Evolutionary conservation across 2,329 filamentous ascomycete genomes (phyloP), one percentile per base, ranked within the genome.

Genomic region (Basipetospora chlamydospora): DNA sequence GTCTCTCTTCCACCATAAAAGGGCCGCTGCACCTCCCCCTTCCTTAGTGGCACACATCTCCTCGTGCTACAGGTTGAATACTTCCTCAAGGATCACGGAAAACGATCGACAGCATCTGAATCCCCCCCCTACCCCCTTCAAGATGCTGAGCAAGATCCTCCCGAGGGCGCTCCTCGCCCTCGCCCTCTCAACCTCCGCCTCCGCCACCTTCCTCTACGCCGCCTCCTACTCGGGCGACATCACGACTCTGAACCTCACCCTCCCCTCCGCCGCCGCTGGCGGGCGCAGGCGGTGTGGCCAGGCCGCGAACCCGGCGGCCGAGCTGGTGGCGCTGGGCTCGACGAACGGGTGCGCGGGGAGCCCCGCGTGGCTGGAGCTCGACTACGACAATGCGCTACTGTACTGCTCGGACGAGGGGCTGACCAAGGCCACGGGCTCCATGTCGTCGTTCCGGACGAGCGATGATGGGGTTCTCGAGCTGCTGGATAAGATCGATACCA

Each of bases 361-460:
- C 41, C 68, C 75, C 5, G 67, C 71, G 9, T 80, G 75, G 73
- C 55, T 80, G 39, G 68, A 69, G 15, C 59, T 74, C 15, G 67
- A 74, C 47, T 51, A 59, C 39, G 47, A 56, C 31, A 60, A 63
- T 41, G 57, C 58, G 16, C 51, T 62, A 10, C 56, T 80, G 9
- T 75, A 70, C 55, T 80, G 74, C 52, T 46, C 71, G 30, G 66
- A 80, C 44, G 76, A 80, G 57, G 69, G 64, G 16, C 54, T 66
- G 30, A 49, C 50, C 16, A 44, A 50, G 4, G 48, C 55, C n/a
- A 61, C 69, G 42, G 70, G 68, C 35, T 60, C 62, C 2, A 51
- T 79, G 39, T 50, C 52, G 8, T 55, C 59, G 4, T 60, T 65
- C 39, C 46, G 45, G 21, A 56, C 58, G 13, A 53, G 47, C 18